Base-by-base conservation (phyloP, 2,329 filamentous ascomycete genomes). In the Pleomassaria siparia region DNA sequence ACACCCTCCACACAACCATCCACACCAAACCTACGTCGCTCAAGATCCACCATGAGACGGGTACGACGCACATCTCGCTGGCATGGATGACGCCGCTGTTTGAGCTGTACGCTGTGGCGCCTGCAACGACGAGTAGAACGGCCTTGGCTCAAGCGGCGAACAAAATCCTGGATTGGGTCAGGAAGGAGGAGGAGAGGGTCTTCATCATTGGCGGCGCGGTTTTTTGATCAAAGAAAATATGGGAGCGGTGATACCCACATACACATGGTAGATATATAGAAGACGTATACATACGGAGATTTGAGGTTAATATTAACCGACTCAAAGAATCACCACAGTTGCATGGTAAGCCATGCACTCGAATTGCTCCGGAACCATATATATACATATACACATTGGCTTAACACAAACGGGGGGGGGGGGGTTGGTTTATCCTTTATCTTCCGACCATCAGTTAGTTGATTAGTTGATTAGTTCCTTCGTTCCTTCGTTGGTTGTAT, bases 121-220 rank as follows among this genome's bases (percentile, higher is more conserved):
- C 89, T 0, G 88, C 89, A 2, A 86, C 73, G 18, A 79, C 79
- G 20, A 77, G 76, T 43, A 71, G 83, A 33, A 79, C 79, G 45
- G 82, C 84, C 10, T 78, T 99, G 61, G 89, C 89, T 9, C 87
- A 92, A 67, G 89, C 87, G 10, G 92, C 91, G 26, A 95, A 94
- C 66, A 86, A 87, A 72, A 84, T 99, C 41, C 85, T 95, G 5
- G 88, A 94, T 64, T 99, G 92, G 91, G 87, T 92, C 1, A 86
- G 89, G 65, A 80, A 85, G 56, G 94, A 99, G 72, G 92, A 97
- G 71, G 91, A 97, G 72, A 80, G 94, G 47, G 76, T 97, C 5
- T 99, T 99, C 66, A 96, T 99, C 50, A 94, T 99, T 65, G 94
- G 94, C 1, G 95, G 94, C n/a, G 94, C 91, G 35, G 92, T 97